Evolutionary conservation across 345 rosid species (phyloP), one percentile per base, ranked within the genome.

Genomic region (Corchorus capsularis): DNA sequence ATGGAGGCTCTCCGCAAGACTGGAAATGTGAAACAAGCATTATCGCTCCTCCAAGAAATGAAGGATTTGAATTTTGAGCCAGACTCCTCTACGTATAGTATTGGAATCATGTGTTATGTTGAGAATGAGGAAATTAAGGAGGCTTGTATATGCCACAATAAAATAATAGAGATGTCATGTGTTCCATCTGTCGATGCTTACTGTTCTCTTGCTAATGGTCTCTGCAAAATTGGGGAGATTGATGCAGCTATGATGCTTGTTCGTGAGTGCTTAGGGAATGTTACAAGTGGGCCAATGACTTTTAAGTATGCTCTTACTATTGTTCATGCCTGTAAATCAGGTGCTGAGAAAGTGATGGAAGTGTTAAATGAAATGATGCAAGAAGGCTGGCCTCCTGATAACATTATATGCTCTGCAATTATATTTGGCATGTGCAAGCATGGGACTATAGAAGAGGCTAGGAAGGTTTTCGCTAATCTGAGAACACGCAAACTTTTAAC

Each of bases 171-270:
- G 80, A 85, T 90, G 93, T 85, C 88, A 6, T 78, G 83, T 75
- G 78, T 92, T 78, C 98, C 92, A 68, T 87, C 94, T 52, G 53
- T 88, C 53, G 84, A 86, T 77, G 92, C 97, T 34, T 95, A 95
- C 77, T 49, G 67, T 75, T 87, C 90, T 79, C 91, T 95, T 8
- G 87, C 92, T 27, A 84, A 62, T 83, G 94, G 93, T 68, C 92
- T 95, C 22, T 83, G 96, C 87, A 83, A 74, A 79, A 84, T 87
- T 27, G 93, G 99, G 77, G 99, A 93, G 86, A 90, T 90, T 7
- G 97, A 95, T 80, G 92, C 88, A 1, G 87, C 89, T 62, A 89
- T 92, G 92, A 83, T 89, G 90, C 86, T 95, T 49, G 92, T 93
- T 56, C 90, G 93, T 43, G 97, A 93, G 54, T 95, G 98, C 89